These are phyloP conservation scores for Liriodendron chinense DNA, from an alignment of 164 flowering plant genomes.

Conservation along the genomic window DNA sequence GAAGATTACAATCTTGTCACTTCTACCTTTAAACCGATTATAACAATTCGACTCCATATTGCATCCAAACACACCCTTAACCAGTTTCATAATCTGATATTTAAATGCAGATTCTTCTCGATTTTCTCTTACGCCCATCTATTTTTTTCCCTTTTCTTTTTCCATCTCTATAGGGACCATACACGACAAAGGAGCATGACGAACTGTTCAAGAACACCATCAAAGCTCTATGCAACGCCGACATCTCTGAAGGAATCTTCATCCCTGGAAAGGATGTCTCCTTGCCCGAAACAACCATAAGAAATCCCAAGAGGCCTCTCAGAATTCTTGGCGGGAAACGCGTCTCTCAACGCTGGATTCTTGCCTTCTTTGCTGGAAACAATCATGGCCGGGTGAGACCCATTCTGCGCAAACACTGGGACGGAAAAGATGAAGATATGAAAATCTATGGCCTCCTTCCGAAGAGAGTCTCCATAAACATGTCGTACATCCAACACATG, in stretches of 20 bases:
- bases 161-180: constrained; percentile 13
- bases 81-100: background rate
- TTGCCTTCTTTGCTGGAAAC: constrained; percentile 30
- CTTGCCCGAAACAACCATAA: constrained; percentile 25
- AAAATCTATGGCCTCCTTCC: constrained; percentile 27
- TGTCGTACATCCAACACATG: constrained; percentile 21
- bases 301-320: constrained; percentile 21
- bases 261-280: constrained; percentile 19
- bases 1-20: background rate
- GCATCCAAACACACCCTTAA: background rate
- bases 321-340: constrained; percentile 21
- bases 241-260: constrained; percentile 23
- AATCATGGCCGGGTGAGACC: constrained; percentile 28
- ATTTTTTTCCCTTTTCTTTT: background rate
- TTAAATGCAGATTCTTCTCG: constrained; percentile 2
- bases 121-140: background rate
- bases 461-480: constrained; percentile 13
- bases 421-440: constrained; percentile 23
- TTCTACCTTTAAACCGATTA: background rate
- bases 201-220: constrained; percentile 16
- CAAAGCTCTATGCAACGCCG: constrained; percentile 29
- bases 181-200: constrained; percentile 13
- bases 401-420: constrained; percentile 15
- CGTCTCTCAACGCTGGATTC: constrained; percentile 17
- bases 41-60: background rate